Conservation (phyloP, 1,139 yeast genomes). For the Magnusiomyces magnusii region DNA sequence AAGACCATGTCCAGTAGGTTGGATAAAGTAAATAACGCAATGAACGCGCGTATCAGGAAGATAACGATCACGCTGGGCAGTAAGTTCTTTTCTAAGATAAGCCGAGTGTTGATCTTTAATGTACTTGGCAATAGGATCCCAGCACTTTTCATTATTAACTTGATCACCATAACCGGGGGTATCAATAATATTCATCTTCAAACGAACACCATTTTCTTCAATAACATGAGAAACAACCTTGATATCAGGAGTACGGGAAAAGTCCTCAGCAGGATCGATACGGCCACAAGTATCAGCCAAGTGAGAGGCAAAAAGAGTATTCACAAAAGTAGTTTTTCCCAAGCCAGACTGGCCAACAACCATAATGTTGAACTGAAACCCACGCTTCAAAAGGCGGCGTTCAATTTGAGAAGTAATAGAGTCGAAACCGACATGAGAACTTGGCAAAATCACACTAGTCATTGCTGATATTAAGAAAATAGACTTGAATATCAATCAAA, state of each 20-base stretch:
- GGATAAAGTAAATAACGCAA: constrained; percentile 83
- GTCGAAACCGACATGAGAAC: constrained; percentile 80
- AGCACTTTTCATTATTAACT: constrained; percentile 85
- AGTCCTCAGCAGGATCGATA: constrained; percentile 55
- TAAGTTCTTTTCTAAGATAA: constrained; percentile 88
- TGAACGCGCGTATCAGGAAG: constrained; percentile 92
- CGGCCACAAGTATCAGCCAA: constrained; percentile 71
- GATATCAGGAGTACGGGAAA: constrained; percentile 84
- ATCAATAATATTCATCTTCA: constrained; percentile 82
- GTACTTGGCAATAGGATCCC: constrained; percentile 95
- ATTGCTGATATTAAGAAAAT: too few relatives aligned
- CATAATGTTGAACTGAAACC: constrained; percentile 92
- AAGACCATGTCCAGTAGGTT: constrained; percentile 78
- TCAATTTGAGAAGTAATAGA: constrained; percentile 95
- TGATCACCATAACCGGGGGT: constrained; percentile 99
- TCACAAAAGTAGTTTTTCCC: constrained; percentile 87
- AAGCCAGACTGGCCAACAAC: constrained; percentile 90
- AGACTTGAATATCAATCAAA: too few relatives aligned
- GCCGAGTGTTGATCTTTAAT: constrained; percentile 95
- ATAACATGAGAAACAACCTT: constrained; percentile 61
- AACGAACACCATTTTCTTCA: constrained; percentile 78
- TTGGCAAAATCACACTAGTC: constrained; percentile 15
- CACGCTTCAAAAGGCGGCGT: constrained; percentile 81
- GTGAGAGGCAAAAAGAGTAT: constrained; percentile 81
- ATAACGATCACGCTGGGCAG: constrained; percentile 84